Conservation (phyloP, 2,329 filamentous ascomycete species). For the Fusarium hostae region DNA sequence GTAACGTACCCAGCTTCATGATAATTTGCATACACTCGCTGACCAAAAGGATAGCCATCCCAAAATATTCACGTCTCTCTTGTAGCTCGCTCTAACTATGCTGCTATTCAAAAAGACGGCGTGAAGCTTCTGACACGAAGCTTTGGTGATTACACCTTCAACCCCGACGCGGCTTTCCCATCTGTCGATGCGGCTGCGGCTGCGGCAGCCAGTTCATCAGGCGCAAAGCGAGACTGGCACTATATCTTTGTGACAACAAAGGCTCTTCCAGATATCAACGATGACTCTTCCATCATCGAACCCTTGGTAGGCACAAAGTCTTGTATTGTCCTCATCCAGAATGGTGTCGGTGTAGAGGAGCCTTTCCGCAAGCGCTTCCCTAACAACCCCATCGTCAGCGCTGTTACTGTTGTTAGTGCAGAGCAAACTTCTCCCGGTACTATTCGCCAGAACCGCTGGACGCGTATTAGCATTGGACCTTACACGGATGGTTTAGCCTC, state of each 20-base stretch:
- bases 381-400: constrained; percentile 68
- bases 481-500: constrained; percentile 64
- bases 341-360: constrained; percentile 76
- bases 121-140: constrained; percentile 72
- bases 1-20: constrained; percentile 49
- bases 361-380: constrained; percentile 74
- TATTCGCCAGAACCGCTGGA: constrained; percentile 79
- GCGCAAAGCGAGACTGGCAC: constrained; percentile 55
- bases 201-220: constrained; percentile 29
- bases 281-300: constrained; percentile 70
- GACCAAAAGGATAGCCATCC: constrained; percentile 52
- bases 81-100: constrained; percentile 79
- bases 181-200: constrained; percentile 66
- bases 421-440: constrained; percentile 72
- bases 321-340: constrained; percentile 75
- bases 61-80: constrained; percentile 71
- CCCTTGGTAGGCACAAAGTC: constrained; percentile 66
- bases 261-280: constrained; percentile 71
- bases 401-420: constrained; percentile 75
- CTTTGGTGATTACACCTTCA: constrained; percentile 75
- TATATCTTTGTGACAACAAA: constrained; percentile 78
- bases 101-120: constrained; percentile 68
- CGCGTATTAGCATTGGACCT: constrained; percentile 74
- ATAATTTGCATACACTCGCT: constrained; percentile 8
- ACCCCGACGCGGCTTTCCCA: constrained; percentile 70